These are phyloP conservation scores for Metschnikowia noctiluminum DNA, from an alignment of 805 yeast genomes.

Conservation along the genomic window DNA sequence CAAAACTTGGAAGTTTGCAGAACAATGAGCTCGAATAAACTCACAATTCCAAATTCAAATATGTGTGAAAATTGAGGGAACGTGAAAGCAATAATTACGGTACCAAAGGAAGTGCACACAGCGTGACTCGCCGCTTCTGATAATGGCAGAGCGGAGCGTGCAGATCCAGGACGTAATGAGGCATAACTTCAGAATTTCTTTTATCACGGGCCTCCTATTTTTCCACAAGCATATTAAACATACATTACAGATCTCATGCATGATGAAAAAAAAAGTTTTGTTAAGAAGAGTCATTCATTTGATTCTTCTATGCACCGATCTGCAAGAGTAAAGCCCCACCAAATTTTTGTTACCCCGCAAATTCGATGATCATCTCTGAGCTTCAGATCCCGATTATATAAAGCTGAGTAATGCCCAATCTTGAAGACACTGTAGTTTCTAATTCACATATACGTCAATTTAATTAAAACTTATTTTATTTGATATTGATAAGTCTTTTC, in stretches of 20 bases:
- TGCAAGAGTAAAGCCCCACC: constrained; percentile 2
- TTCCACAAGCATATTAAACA: background rate
- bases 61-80: background rate
- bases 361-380: background rate
- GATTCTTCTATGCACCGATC: constrained; percentile 1
- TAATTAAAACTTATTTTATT: background rate
- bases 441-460: background rate
- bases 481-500: background rate
- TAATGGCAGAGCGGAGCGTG: background rate
- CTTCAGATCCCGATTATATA: background rate
- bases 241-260: background rate
- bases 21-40: too few species aligned
- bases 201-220: background rate
- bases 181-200: background rate
- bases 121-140: background rate
- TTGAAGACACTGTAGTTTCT: background rate
- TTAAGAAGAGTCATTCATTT: constrained; percentile 5
- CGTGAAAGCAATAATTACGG: background rate
- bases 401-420: background rate
- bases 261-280: background rate
- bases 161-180: background rate
- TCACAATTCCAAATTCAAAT: too few species aligned
- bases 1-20: too few species aligned
- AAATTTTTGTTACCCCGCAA: constrained; percentile 8
- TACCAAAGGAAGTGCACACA: background rate